Conservation (phyloP, 2,329 filamentous ascomycete genomes). For the Hymenoscyphus infarciens region DNA sequence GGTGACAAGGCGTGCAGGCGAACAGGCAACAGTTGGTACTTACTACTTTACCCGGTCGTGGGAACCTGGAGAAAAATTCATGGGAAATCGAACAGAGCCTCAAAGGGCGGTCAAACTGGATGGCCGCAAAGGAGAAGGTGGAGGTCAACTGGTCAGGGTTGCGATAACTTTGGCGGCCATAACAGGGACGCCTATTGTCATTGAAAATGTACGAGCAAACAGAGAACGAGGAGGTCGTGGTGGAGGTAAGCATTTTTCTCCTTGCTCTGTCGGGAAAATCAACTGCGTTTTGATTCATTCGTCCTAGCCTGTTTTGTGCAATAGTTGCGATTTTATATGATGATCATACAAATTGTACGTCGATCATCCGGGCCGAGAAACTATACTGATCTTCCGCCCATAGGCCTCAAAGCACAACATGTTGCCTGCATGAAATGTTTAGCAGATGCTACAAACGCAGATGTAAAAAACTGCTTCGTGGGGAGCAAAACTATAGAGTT, state of each 20-base stretch:
- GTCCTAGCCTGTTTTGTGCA: background rate
- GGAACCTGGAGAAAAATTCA: background rate
- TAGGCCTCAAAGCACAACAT: slow-evolving; percentile 60
- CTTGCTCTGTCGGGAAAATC: background rate
- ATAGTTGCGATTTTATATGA: background rate
- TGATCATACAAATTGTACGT: background rate
- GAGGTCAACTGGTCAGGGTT: slow-evolving; percentile 57
- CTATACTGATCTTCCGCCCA: slow-evolving; percentile 3
- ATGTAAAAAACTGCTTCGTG: slow-evolving; percentile 47
- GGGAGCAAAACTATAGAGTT: slow-evolving; percentile 43
- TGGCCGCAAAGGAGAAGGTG: slow-evolving; percentile 57
- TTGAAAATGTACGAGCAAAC: slow-evolving; percentile 55
- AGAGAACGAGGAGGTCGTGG: slow-evolving; percentile 35
- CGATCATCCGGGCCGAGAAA: background rate
- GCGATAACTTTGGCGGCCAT: slow-evolving; percentile 55
- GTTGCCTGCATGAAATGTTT: slow-evolving; percentile 54
- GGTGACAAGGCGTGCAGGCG: slow-evolving; percentile 12
- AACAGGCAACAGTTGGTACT: slow-evolving; percentile 9
- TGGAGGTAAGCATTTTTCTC: slow-evolving; percentile 19
- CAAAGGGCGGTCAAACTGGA: slow-evolving; percentile 44
- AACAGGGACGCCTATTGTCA: slow-evolving; percentile 49
- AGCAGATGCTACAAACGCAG: slow-evolving; percentile 48
- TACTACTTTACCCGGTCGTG: background rate
- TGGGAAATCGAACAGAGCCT: background rate
- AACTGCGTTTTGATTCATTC: no score